phyloP scores from a whole-genome alignment of 768 basidiomycete species.

The Tricholomella constricta region DNA sequence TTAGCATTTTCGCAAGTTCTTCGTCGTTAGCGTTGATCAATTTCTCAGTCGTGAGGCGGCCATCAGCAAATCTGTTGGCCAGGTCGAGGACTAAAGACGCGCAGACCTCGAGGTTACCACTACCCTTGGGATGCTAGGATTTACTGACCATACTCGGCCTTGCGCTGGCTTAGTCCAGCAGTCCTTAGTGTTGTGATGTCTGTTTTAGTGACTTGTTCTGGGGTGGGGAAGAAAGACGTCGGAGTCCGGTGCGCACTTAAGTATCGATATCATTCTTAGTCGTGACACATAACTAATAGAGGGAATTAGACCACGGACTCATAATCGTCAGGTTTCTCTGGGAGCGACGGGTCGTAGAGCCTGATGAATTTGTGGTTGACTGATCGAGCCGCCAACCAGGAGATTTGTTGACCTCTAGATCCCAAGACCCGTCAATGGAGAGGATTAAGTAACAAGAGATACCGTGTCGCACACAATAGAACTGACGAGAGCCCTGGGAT shows the following conservation, averaged over 20 bases:
- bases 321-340: constrained; percentile 63
- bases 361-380: constrained; percentile 80
- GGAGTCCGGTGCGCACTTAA: constrained; percentile 23
- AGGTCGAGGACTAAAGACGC: constrained; percentile 66
- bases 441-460: neutral
- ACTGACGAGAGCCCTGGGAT: constrained; percentile 60
- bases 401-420: constrained; percentile 75
- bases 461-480: constrained; percentile 63
- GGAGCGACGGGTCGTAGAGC: constrained; percentile 71
- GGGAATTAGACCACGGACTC: constrained; percentile 31
- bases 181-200: constrained; percentile 61
- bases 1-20: constrained; percentile 72
- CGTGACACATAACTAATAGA: constrained; percentile 9
- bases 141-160: constrained; percentile 82
- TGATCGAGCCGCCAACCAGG: constrained; percentile 83
- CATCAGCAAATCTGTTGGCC: constrained; percentile 78
- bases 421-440: neutral
- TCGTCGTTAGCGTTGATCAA: constrained; percentile 74
- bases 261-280: neutral
- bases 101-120: neutral
- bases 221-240: constrained; percentile 67
- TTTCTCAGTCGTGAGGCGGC: constrained; percentile 73
- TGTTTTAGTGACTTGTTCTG: constrained; percentile 63
- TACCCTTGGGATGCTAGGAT: neutral
- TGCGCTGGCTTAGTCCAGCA: constrained; percentile 81